Conservation (phyloP, 2,329 filamentous ascomycete genomes). For the Graphilbum fragrans region DNA sequence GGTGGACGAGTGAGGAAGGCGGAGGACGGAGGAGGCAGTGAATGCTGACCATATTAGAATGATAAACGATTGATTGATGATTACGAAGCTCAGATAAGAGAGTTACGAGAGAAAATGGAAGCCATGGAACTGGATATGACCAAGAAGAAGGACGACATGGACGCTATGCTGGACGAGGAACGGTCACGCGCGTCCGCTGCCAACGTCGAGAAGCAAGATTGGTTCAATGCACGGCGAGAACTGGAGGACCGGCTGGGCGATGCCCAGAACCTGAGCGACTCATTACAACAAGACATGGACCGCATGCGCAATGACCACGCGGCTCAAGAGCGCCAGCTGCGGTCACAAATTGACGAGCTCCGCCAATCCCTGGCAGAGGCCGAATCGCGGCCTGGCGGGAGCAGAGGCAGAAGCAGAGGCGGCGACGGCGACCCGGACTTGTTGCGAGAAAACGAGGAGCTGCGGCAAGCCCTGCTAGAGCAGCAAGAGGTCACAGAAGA, state of each 20-base stretch:
- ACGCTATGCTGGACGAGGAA: slow-evolving; percentile 45
- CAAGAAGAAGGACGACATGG: slow-evolving; percentile 61
- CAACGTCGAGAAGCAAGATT: slow-evolving; percentile 57
- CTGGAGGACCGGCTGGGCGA: slow-evolving; percentile 65
- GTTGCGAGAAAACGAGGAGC: slow-evolving; percentile 55
- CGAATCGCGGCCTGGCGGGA: slow-evolving; percentile 2
- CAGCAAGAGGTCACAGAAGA: slow-evolving; percentile 80
- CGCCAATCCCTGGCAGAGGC: slow-evolving; percentile 20
- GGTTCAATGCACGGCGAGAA: slow-evolving; percentile 49
- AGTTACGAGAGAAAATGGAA: slow-evolving; percentile 62
- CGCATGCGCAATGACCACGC: slow-evolving; percentile 57
- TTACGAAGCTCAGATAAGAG: slow-evolving; percentile 65
- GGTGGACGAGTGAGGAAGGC: neutral
- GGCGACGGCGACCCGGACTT: slow-evolving; percentile 38
- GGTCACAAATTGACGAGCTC: slow-evolving; percentile 47
- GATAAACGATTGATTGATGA: slow-evolving; percentile 50
- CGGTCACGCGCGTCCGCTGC: slow-evolving; percentile 37
- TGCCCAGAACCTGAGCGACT: slow-evolving; percentile 66
- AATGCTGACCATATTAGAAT: neutral
- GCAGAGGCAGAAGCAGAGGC: slow-evolving; percentile 5
- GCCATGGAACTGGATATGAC: slow-evolving; percentile 57
- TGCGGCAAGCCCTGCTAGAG: slow-evolving; percentile 52
- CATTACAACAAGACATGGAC: slow-evolving; percentile 68
- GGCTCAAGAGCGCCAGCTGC: slow-evolving; percentile 48
- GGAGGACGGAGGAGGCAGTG: too few species aligned